Evolutionary conservation across 2,329 filamentous ascomycete genomes (phyloP), one percentile per base, ranked within the genome.

Genomic region (Rutstroemia sp.): DNA sequence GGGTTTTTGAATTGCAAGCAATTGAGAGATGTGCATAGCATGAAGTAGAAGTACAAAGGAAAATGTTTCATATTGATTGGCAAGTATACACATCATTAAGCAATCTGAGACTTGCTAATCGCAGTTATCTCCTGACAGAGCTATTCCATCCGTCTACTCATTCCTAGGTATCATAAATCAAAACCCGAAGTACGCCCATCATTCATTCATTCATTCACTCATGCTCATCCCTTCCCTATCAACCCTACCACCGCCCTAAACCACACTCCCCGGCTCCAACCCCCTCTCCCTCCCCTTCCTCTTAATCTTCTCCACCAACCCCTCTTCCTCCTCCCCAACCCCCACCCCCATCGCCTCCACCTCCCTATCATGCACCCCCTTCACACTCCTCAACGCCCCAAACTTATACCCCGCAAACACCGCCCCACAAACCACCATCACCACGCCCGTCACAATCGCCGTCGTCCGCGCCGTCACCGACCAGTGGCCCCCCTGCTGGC

Each of bases 361-460:
- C n/a, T 34, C 27, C 46, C 16, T 34, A n/a, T 48, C 46, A 48
- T 48, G 23, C 23, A 7, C 19, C 27, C 46, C 25, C 46, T 34
- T 37, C 23, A 37, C 46, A 23, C 27, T 48, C 44, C 54, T 56
- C 52, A 68, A 50, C 37, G 65, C 46, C 56, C 54, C 60, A 55
- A 66, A 66, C 58, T 67, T 65, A 61, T 67, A 67, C 30, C 67
- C 41, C 23, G 30, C 61, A 60, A 67, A 68, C 38, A 66, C 41
- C 0, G 49, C 50, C 1, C 63, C 65, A 7, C 58, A 63, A 44
- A 64, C 52, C 10, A 57, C 58, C 57, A 64, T 61, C 25, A 53
- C 34, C 1, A 52, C 48, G 0, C 65, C 65, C 2, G 59, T 65
- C 5, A 65, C 65, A 58, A 54, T 52, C 8, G 56, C 66, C 16